Evolutionary conservation across 805 yeast species (phyloP), one percentile per base, ranked within the genome.

Genomic region (Lachancea dasiensis): DNA sequence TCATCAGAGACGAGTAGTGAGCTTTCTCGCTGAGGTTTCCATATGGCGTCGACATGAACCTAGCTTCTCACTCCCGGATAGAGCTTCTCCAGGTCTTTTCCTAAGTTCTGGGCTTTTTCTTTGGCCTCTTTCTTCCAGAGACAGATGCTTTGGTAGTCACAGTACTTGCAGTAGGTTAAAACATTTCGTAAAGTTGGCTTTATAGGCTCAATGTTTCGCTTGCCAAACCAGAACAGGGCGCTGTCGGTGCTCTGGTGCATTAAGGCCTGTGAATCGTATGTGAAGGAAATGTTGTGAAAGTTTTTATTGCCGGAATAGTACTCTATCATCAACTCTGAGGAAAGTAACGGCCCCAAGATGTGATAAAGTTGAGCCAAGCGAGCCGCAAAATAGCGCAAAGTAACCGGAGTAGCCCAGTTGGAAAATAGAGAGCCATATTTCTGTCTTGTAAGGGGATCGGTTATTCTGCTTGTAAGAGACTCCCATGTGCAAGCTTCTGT

Each of bases 211-310:
- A 85, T 83, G 3, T 52, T 54, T 31, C 82, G 58, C 22, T 57
- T 48, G 0, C 87, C 87, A 47, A 65, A 63, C 87, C 87, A 81
- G 45, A 77, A 72, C 17, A 51, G 50, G 36, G 72, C 46, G 3
- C 77, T 64, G 8, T 54, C 46, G 0, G 44, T 31, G 2, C 72
- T 52, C 6, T 61, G 53, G 2, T 45, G 24, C 1, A 58, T 43
- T 2, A 75, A 49, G 9, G 44, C 49, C 0, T 45, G 34, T 4
- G 52, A 48, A 34, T 68, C 61, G 48, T 66, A 77, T 3, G 54
- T 40, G 38, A 72, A 72, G 6, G 51, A 32, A 0, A 65, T 51
- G 14, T 67, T 67, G 18, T 65, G 58, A 47, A 79, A 73, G 4
- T 69, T 64, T 15, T 44, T 54, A 5, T 59, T 63, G 26, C 66